Conservation (phyloP, 2,329 filamentous ascomycete genomes). For the Grosmannia penicillata region DNA sequence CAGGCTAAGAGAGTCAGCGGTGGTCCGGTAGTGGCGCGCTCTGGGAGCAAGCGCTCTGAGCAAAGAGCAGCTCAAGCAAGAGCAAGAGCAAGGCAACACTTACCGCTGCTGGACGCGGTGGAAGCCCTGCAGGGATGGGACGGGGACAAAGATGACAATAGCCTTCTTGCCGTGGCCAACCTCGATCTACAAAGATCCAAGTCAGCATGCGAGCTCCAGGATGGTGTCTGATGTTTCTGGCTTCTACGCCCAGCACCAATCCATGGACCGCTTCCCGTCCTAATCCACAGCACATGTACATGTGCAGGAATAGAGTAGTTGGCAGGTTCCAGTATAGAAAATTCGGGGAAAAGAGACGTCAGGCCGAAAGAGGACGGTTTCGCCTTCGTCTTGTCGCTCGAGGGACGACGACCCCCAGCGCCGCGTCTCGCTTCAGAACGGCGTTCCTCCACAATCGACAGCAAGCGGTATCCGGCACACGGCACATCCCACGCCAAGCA, state of each 20-base stretch:
- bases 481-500: too few species aligned
- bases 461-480: too few species aligned
- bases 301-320: too few species aligned
- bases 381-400: too few species aligned
- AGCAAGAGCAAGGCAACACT: slow-evolving; percentile 20
- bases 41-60: not conserved
- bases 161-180: slow-evolving; percentile 99
- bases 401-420: too few species aligned
- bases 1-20: slow-evolving; percentile 53
- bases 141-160: slow-evolving; percentile 99
- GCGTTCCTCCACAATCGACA: too few species aligned
- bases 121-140: slow-evolving; percentile 95
- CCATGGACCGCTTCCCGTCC: slow-evolving; percentile 66
- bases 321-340: too few species aligned
- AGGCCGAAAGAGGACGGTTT: too few species aligned
- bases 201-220: slow-evolving; percentile 67
- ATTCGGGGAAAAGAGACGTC: too few species aligned
- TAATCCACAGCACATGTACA: slow-evolving; percentile 43
- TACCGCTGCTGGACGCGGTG: slow-evolving; percentile 99
- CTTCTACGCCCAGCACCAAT: slow-evolving; percentile 19
- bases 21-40: too few species aligned
- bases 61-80: not conserved
- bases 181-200: slow-evolving; percentile 80
- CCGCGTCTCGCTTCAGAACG: too few species aligned
- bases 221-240: slow-evolving; percentile 18